Percentiles rank a stretch among this genome's conserved stretches.
phyloP scores from a whole-genome alignment of 176 grass and related monocot genomes.

The Rhipidocladum racemiflorum region DNA sequence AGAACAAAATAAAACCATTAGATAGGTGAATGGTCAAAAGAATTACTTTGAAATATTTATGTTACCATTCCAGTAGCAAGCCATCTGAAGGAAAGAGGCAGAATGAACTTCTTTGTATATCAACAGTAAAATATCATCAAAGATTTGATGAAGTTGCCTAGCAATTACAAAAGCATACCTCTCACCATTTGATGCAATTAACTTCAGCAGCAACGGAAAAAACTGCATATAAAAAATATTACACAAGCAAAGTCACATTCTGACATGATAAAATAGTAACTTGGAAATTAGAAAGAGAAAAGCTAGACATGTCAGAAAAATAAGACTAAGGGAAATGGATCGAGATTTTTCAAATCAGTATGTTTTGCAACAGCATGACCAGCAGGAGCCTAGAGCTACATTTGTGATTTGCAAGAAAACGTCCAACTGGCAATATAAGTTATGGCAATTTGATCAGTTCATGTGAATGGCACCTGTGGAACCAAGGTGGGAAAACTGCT shows the following conservation, averaged over 20 bases:
- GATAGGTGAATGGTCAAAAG: neutral
- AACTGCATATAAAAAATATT: conserved; percentile 57
- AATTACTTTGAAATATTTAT: neutral
- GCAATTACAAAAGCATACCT: conserved; percentile 51
- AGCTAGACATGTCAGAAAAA: conserved; percentile 8
- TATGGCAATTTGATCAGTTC: neutral
- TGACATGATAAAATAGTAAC: conserved; percentile 10
- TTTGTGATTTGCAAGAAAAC: neutral
- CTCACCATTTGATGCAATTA: conserved; percentile 91
- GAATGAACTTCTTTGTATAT: neutral
- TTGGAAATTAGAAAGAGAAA: conserved; percentile 4
- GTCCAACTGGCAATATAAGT: neutral
- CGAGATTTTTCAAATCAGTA: neutral
- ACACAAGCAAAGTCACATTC: neutral
- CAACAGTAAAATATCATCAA: neutral
- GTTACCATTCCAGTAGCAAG: neutral
- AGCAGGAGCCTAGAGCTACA: neutral
- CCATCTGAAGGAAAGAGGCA: neutral
- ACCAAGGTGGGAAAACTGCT: conserved; percentile 56
- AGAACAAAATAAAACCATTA: conserved; percentile 33
- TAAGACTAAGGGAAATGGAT: neutral
- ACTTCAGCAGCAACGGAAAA: conserved; percentile 83
- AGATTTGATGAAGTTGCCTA: neutral
- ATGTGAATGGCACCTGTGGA: conserved; percentile 44
- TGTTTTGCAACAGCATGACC: neutral